These are phyloP conservation scores for Globisporangium uncinulatum DNA, from an alignment of 352 stramenopile species.

Conservation along the genomic window DNA sequence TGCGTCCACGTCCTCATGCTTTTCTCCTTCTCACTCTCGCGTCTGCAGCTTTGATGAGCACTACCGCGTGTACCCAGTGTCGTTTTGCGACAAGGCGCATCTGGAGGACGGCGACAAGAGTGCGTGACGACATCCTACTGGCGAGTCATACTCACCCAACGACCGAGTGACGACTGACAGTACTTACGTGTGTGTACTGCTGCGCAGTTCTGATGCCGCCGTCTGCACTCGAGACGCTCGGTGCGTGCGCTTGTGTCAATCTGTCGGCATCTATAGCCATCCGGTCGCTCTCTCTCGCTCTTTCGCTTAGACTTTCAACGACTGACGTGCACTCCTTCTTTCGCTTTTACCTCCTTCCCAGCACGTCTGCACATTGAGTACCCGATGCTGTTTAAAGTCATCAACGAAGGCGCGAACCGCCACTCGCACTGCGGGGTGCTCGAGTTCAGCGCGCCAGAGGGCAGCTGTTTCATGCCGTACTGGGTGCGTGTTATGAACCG, in stretches of 20 bases:
- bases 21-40: background rate
- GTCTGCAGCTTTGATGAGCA: conserved; percentile 73
- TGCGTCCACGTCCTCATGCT: background rate
- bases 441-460: conserved; percentile 98
- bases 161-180: too few species aligned
- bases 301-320: background rate
- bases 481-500: conserved; percentile 66
- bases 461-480: conserved; percentile 98
- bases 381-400: conserved; percentile 98
- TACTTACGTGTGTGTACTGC: background rate
- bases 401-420: conserved; percentile 80
- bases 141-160: background rate
- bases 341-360: conserved; percentile 18
- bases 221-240: conserved; percentile 97
- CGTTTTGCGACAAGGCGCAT: conserved; percentile 83
- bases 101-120: conserved; percentile 89
- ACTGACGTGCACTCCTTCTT: background rate
- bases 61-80: conserved; percentile 84
- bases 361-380: conserved; percentile 96
- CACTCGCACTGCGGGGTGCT: conserved; percentile 97
- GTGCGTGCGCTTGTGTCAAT: conserved; percentile 19
- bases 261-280: too few species aligned
- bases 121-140: conserved; percentile 20
- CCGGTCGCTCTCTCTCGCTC: background rate
- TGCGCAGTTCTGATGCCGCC: conserved; percentile 91